phyloP scores from a whole-genome alignment of 139 green algal species.

The Microglena sp. region DNA sequence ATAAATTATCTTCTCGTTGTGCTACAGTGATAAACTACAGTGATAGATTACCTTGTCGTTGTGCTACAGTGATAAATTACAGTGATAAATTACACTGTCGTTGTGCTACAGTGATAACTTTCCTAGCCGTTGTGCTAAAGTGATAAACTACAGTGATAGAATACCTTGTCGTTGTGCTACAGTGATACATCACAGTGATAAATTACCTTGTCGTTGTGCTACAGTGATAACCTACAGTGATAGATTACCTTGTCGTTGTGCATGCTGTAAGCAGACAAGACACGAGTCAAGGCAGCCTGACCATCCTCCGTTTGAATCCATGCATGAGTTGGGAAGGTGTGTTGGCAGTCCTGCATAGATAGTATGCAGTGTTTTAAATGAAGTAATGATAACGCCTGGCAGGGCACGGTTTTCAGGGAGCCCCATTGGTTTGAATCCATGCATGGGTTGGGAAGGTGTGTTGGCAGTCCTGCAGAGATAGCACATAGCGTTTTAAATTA shows the following conservation, averaged over 20 bases:
- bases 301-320: constrained; percentile 50
- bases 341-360: constrained; percentile 46
- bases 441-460: constrained; percentile 66
- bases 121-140: no score
- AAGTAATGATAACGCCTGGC: not conserved
- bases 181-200: no score
- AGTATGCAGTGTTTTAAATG: not conserved
- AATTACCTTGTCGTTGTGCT: no score
- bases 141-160: no score
- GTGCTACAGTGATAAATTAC: no score
- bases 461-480: constrained; percentile 44
- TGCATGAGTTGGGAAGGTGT: constrained; percentile 64
- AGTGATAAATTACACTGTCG: no score
- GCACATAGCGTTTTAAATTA: not conserved
- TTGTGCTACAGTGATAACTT: no score
- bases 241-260: constrained; percentile 52
- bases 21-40: no score
- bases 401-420: constrained; percentile 7
- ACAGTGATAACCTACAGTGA: no score
- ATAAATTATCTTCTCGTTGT: no score
- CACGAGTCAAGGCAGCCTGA: constrained; percentile 43
- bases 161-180: no score
- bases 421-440: constrained; percentile 46
- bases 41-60: no score
- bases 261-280: constrained; percentile 62